Conservation (phyloP, 306 rosid species). For the Prunus armeniaca region DNA sequence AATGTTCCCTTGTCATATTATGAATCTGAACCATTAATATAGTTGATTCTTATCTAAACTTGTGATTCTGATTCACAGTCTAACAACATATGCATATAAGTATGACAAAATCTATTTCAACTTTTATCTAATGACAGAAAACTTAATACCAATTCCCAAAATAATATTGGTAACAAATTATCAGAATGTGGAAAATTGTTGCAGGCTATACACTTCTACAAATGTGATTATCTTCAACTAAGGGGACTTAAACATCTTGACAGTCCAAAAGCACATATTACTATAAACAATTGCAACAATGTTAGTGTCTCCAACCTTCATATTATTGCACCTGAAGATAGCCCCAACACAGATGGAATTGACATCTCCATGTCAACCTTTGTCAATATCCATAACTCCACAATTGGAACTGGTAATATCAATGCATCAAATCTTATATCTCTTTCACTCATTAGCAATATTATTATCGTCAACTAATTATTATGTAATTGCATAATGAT, state of each 20-base stretch:
- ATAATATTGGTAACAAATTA: too few species aligned
- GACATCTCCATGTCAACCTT: constrained; percentile 25
- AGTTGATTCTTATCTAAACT: rapidly evolving
- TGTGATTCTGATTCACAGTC: too few species aligned
- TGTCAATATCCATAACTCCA: constrained; percentile 9
- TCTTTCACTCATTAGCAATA: neutral
- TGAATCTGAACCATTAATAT: too few species aligned
- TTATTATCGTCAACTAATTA: neutral
- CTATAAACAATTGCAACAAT: neutral
- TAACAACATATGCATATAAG: too few species aligned
- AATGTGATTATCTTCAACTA: constrained; percentile 14
- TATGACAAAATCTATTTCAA: too few species aligned
- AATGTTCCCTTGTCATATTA: too few species aligned
- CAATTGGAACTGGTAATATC: constrained; percentile 27
- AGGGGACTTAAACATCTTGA: constrained; percentile 20
- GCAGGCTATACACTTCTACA: constrained; percentile 26
- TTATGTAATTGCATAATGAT: neutral
- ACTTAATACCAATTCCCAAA: too few species aligned
- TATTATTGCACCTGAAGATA: constrained; percentile 29
- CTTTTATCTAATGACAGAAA: too few species aligned
- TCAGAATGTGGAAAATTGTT: neutral
- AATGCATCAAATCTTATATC: neutral
- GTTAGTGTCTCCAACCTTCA: neutral
- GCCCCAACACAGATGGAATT: constrained; percentile 46
- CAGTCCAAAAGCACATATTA: constrained; percentile 27